Evolutionary conservation across 2,329 filamentous ascomycete genomes (phyloP), one percentile per base, ranked within the genome.

Genomic region (Alternaria infectoria): DNA sequence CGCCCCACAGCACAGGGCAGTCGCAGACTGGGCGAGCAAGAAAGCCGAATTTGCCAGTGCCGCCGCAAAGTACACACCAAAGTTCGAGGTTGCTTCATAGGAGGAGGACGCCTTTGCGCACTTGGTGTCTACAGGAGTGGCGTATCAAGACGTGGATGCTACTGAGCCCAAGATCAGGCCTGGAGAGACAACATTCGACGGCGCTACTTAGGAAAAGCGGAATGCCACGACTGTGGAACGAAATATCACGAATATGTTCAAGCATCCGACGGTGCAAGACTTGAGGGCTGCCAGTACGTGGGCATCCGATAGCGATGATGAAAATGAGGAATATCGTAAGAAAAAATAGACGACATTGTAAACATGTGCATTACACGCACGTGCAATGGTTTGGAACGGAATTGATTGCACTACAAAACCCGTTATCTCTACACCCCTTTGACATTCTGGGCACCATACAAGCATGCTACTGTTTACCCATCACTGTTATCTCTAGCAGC

Each of bases 21-120:
- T 97, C 61, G 78, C 81, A 44, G 94, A 97, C 72, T 82, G 97
- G 71, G 86, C 89, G 74, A 92, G 93, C 81, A 98, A 97, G 89
- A 93, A 89, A 79, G 87, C 86, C n/a, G 82, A 93, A 61, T 98
- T 98, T 77, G 93, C 97, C 79, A 89, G 89, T 73, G 94, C 94
- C 12, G 92, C 92, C 19, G 85, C 88, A 25, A 98, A 97, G 83
- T 98, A 96, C 81, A 90, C 88, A 69, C 87, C 94, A 32, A 97
- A 95, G 84, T 93, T 93, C 66, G 86, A 89, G 65, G 85, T 74
- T 28, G 64, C 70, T 23, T 75, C 65, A 63, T 62, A 36, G 32
- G 15, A 21, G 40, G 47, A 15, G 23, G 30, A 49, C 5, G 32
- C 32, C 12, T n/a, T 46, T 17, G 54, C 19, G 52, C 21, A 44